A percentile compares a stretch with the other conserved stretches of the same genome.
These are phyloP conservation scores for Fusarium caatingaense DNA, from an alignment of 2,329 filamentous ascomycete genomes.

Conservation along the genomic window DNA sequence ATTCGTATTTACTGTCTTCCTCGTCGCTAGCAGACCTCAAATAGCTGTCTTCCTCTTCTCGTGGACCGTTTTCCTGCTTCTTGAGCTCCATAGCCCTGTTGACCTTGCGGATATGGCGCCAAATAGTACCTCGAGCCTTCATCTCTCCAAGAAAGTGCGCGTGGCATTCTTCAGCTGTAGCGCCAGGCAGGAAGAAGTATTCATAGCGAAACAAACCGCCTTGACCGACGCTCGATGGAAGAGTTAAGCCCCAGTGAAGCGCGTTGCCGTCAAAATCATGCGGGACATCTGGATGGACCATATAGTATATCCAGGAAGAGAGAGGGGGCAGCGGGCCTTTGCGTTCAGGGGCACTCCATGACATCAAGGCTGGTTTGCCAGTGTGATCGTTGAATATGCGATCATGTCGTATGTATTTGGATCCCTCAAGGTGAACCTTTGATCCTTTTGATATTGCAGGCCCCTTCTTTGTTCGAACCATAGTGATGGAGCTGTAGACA, in stretches of 20 bases:
- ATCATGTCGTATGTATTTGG: neutral
- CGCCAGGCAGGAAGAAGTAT: constrained; percentile 5
- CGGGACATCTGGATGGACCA: neutral
- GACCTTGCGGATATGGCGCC: constrained; percentile 11
- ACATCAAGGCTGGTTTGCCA: neutral
- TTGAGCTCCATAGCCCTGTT: constrained; percentile 2
- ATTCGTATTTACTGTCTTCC: neutral
- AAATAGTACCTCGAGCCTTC: constrained; percentile 10
- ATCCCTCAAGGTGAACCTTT: neutral
- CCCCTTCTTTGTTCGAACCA: neutral
- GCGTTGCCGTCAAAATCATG: neutral
- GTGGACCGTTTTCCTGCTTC: neutral
- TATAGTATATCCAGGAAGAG: neutral
- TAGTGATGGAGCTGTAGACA: neutral
- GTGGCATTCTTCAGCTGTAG: constrained; percentile 5
- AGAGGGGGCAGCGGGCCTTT: neutral
- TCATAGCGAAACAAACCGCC: neutral
- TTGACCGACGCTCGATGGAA: neutral
- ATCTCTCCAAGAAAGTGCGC: constrained; percentile 8
- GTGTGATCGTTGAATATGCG: neutral
- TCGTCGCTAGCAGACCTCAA: too few relatives aligned
- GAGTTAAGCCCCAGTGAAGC: neutral
- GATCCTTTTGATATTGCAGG: neutral
- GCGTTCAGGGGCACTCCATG: neutral
- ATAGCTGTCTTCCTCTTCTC: neutral